phyloP scores from a whole-genome alignment of 2,329 filamentous ascomycete genomes.

The Byssothecium circinans region DNA sequence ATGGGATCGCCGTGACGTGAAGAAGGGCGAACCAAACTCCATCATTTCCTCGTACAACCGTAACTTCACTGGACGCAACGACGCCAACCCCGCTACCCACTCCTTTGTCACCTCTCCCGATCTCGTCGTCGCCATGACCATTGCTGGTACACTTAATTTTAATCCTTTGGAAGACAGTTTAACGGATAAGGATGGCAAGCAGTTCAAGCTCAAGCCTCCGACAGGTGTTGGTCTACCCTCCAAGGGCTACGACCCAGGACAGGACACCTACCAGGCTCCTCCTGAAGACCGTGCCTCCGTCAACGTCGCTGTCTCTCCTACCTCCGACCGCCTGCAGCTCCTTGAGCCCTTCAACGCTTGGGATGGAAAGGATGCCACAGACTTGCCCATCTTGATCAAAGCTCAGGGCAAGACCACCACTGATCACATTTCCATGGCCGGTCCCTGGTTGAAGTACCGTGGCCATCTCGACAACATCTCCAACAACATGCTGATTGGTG shows the following conservation, averaged over 20 bases:
- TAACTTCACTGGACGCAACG: constrained; percentile 98
- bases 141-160: constrained; percentile 85
- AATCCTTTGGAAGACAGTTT: constrained; percentile 92
- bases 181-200: constrained; percentile 93
- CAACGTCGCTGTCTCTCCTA: constrained; percentile 79
- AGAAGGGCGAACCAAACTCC: constrained; percentile 94
- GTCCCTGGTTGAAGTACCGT: constrained; percentile 98
- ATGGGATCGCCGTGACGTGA: constrained; percentile 91
- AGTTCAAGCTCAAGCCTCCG: constrained; percentile 84
- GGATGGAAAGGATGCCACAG: constrained; percentile 85
- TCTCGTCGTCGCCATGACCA: constrained; percentile 80
- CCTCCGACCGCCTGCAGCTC: constrained; percentile 91
- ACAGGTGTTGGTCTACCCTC: constrained; percentile 78
- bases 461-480: constrained; percentile 99
- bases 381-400: constrained; percentile 95
- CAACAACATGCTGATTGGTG: constrained; percentile 99
- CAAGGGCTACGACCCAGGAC: constrained; percentile 84
- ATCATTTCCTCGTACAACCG: constrained; percentile 99
- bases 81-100: constrained; percentile 92
- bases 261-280: constrained; percentile 94
- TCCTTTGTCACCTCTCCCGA: constrained; percentile 92
- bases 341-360: constrained; percentile 83
- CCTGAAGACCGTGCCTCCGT: constrained; percentile 75
- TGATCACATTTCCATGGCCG: constrained; percentile 96
- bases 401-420: constrained; percentile 94